Evolutionary conservation across 2,329 filamentous ascomycete species (phyloP).

Genomic region (Claviceps capensis): DNA sequence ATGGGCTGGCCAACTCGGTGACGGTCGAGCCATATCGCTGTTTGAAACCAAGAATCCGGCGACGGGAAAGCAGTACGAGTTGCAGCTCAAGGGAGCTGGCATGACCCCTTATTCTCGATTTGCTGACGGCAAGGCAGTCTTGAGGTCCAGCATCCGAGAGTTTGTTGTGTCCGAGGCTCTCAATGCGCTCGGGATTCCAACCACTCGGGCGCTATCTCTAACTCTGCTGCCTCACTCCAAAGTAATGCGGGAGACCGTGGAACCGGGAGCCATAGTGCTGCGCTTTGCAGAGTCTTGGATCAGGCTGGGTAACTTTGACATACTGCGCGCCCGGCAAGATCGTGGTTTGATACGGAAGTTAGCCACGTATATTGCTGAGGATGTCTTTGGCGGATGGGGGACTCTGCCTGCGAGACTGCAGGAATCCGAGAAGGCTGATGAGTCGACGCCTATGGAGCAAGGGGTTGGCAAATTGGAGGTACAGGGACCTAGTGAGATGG

Average conservation of each 20-base stretch:
- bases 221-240: constrained; percentile 59
- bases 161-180: constrained; percentile 86
- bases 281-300: constrained; percentile 89
- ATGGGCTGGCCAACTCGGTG: constrained; percentile 92
- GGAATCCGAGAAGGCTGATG: constrained; percentile 33
- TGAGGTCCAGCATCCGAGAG: constrained; percentile 85
- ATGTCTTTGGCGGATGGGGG: constrained; percentile 81
- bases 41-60: constrained; percentile 74
- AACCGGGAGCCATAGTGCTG: constrained; percentile 85
- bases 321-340: constrained; percentile 73
- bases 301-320: constrained; percentile 87
- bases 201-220: constrained; percentile 73
- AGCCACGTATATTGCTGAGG: constrained; percentile 72
- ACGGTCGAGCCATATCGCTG: constrained; percentile 85
- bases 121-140: constrained; percentile 86
- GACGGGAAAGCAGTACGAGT: constrained; percentile 64
- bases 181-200: constrained; percentile 72
- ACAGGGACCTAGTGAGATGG: constrained; percentile 52
- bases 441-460: constrained; percentile 29
- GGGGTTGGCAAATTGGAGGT: constrained; percentile 42
- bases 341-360: constrained; percentile 58
- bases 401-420: constrained; percentile 52
- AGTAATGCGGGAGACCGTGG: constrained; percentile 65
- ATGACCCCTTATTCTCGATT: constrained; percentile 91
- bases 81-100: constrained; percentile 91